These are phyloP conservation scores for Candolleomyces eurysporus DNA, from an alignment of 768 basidiomycete species.

Conservation along the genomic window DNA sequence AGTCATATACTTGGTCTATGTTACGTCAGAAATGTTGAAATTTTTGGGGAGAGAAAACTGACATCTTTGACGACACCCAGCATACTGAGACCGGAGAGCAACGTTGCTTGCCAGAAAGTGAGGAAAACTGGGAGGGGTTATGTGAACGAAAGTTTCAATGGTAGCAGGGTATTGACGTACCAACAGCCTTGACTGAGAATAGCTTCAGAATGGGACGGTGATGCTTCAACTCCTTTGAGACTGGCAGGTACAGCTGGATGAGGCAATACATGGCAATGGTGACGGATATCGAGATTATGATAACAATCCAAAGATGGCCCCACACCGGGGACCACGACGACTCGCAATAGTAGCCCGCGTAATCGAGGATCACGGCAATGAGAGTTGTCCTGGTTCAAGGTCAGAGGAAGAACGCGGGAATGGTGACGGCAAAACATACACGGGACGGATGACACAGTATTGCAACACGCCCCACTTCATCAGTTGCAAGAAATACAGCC, in stretches of 20 bases:
- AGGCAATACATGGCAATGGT: constrained; percentile 78
- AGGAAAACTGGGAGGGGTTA: constrained; percentile 51
- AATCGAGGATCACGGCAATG: constrained; percentile 59
- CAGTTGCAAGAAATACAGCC: constrained; percentile 65
- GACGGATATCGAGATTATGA: constrained; percentile 67
- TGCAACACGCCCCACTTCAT: constrained; percentile 80
- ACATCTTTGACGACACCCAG: constrained; percentile 66
- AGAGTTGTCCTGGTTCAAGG: constrained; percentile 46
- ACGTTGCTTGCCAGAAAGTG: constrained; percentile 74
- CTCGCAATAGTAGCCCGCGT: constrained; percentile 70
- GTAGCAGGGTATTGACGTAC: constrained; percentile 23
- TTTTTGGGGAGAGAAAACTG: constrained; percentile 15
- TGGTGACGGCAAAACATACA: constrained; percentile 31
- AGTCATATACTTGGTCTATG: constrained; percentile 65
- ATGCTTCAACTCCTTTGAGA: constrained; percentile 52
- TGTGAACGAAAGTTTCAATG: neutral
- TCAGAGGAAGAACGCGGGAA: neutral
- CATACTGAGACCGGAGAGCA: constrained; percentile 54
- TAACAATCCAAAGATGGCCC: constrained; percentile 66
- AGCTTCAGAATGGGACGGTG: constrained; percentile 66
- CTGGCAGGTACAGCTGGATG: constrained; percentile 64
- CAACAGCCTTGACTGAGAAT: constrained; percentile 71
- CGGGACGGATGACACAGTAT: constrained; percentile 64
- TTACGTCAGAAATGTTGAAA: neutral
- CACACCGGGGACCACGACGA: constrained; percentile 64